Evolutionary conservation across 2,329 filamentous ascomycete genomes (phyloP), one percentile per base, ranked within the genome.

Genomic region (Scedosporium dehoogii): DNA sequence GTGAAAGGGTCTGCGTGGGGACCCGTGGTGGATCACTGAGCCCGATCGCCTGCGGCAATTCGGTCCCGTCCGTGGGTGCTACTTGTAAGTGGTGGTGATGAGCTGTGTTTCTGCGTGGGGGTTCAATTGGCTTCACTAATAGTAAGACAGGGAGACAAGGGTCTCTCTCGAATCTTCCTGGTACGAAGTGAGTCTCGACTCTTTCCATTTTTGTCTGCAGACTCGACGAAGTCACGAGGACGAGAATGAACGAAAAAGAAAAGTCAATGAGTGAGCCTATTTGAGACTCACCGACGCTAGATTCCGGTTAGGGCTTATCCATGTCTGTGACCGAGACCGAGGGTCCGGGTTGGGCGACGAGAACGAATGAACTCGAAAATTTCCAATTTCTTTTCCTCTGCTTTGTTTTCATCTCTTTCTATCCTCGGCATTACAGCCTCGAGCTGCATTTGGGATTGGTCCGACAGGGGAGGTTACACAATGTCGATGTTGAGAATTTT

Each of bases 401-500:
- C 3, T 6, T 10, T n/a, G n/a, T n/a, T 48, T 48, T 14, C 44
- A 27, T 10, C 23, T 44, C 38, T 4, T 23, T 29, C 16, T 41
- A 46, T 16, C 25, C 27, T 58, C 14, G 16, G 16, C 14, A 48
- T 46, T 44, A 10, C 23, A 18, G 53, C 53, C 27, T 25, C 53
- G 53, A 16, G 53, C 53, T 46, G 23, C n/a, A 59, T 29, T 48
- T 25, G 23, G 56, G 14, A 29, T 33, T 41, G 23, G 23, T 33
- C 29, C 25, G 23, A 21, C 18, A 12, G 16, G 33, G 9, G 33
- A 23, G 23, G 42, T 69, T 80, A 84, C 65, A 76, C 69, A 63
- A 85, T 75, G 68, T 86, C 83, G 68, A 99, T 96, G 72, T 90
- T 97, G 63, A 99, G 85, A 68, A 99, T 96, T 77, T 96, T 97